A percentile compares a stretch with the other conserved stretches of the same genome.
Conservation (phyloP, 176 grass and related monocot genomes). For the Lolium perenne region DNA sequence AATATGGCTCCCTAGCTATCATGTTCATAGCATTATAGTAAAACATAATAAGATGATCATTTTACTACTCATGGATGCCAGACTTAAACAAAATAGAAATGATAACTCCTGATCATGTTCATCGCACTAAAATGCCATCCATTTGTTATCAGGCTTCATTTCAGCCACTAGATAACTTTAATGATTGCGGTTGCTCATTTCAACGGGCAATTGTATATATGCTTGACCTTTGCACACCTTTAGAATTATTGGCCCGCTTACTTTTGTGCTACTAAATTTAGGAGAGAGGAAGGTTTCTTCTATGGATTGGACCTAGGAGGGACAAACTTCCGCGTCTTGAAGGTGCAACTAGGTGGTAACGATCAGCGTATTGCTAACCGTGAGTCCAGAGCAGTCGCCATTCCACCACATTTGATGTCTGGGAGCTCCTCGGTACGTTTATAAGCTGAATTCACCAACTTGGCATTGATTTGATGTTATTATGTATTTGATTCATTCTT, state of each 20-base stretch:
- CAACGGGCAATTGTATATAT: not conserved
- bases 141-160: not conserved
- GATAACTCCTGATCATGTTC: no score
- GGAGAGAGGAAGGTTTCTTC: slow-evolving; percentile 75
- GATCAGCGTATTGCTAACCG: slow-evolving; percentile 47
- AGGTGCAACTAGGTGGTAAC: slow-evolving; percentile 64
- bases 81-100: no score
- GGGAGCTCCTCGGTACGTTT: slow-evolving; percentile 69
- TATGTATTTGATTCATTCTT: not conserved
- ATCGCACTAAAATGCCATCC: not conserved
- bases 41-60: no score
- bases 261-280: slow-evolving; percentile 7
- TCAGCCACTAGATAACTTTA: not conserved
- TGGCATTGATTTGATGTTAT: not conserved
- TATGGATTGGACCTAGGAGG: slow-evolving; percentile 91
- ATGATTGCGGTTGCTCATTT: not conserved
- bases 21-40: not conserved
- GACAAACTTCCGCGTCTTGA: slow-evolving; percentile 82
- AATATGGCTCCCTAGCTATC: not conserved
- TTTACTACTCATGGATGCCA: no score
- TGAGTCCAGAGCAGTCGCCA: slow-evolving; percentile 59
- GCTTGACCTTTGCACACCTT: not conserved
- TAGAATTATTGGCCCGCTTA: not conserved
- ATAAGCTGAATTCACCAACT: not conserved
- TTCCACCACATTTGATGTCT: slow-evolving; percentile 69